phyloP scores from a whole-genome alignment of 495 filamentous ascomycete species.

The Xylaria telfairii region DNA sequence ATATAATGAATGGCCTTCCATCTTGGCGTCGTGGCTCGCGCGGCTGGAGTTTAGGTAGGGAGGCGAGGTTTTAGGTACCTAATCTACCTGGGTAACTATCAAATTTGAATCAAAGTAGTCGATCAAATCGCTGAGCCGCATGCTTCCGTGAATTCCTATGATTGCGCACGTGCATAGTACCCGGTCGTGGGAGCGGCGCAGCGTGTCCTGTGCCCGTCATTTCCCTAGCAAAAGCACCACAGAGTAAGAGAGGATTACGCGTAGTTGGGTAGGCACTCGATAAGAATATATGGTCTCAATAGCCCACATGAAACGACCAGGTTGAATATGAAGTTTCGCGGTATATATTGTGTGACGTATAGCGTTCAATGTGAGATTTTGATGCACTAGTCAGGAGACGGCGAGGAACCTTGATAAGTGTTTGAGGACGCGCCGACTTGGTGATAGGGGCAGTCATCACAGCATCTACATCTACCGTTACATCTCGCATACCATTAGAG shows the following conservation, averaged over 20 bases:
- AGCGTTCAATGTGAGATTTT: background rate
- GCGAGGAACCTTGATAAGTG: background rate
- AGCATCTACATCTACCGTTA: background rate
- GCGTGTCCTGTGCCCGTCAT: background rate
- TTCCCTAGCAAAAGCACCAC: background rate
- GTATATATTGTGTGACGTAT: background rate
- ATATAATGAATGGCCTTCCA: no score
- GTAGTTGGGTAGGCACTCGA: background rate
- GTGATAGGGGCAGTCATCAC: constrained; percentile 16
- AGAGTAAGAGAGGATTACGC: background rate
- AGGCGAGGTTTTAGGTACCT: constrained; percentile 12
- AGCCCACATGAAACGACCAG: background rate
- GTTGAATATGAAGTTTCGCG: background rate
- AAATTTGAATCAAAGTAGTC: background rate
- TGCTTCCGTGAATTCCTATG: background rate
- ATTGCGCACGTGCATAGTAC: background rate
- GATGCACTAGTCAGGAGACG: background rate
- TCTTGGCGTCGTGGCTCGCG: background rate
- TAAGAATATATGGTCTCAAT: background rate
- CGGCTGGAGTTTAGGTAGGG: constrained; percentile 1
- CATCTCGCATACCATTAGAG: background rate
- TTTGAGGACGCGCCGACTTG: constrained; percentile 14
- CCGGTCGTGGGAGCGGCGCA: no score
- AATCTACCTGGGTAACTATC: background rate
- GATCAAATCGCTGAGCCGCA: background rate